phyloP scores from a whole-genome alignment of 2,329 filamentous ascomycete genomes.

The Salinomyces thailandicus region DNA sequence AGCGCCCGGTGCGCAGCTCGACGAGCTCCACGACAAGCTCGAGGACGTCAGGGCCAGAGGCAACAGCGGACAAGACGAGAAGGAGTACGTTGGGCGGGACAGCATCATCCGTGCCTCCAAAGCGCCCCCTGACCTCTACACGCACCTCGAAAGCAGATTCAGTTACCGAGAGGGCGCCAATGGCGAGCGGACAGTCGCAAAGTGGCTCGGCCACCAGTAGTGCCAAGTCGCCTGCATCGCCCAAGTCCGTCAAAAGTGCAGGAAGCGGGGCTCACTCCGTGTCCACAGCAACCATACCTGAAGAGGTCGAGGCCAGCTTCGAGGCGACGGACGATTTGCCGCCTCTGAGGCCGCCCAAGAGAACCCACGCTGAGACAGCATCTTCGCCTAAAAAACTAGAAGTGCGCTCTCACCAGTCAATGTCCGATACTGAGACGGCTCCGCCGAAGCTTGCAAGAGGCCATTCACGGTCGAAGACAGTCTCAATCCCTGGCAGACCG shows the following conservation, averaged over 20 bases:
- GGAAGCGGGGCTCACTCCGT: constrained; percentile 10
- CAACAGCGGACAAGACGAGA: constrained; percentile 3
- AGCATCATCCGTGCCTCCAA: constrained; percentile 4
- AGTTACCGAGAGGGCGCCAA: constrained; percentile 1
- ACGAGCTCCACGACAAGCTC: constrained; percentile 2
- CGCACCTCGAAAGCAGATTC: constrained; percentile 4
- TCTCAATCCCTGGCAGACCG: constrained; percentile 9
- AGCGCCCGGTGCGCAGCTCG: constrained; percentile 6
- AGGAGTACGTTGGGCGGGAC: constrained; percentile 5
- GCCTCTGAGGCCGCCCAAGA: not conserved
- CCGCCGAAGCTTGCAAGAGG: constrained; percentile 8
- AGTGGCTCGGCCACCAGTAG: not conserved
- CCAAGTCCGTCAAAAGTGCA: constrained; percentile 6
- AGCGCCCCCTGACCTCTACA: constrained; percentile 4
- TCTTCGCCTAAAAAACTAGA: constrained; percentile 11
- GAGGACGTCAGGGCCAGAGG: constrained; percentile 1
- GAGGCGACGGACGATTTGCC: not conserved
- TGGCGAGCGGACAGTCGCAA: not conserved
- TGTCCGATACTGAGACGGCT: constrained; percentile 18
- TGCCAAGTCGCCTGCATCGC: constrained; percentile 4
- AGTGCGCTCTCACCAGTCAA: constrained; percentile 8
- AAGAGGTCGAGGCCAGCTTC: constrained; percentile 8
- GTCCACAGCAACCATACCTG: constrained; percentile 18
- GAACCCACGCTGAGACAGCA: constrained; percentile 7
- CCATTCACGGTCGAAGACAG: constrained; percentile 17